Base-by-base conservation (phyloP, 164 flowering plant genomes). In the Macadamia integrifolia region DNA sequence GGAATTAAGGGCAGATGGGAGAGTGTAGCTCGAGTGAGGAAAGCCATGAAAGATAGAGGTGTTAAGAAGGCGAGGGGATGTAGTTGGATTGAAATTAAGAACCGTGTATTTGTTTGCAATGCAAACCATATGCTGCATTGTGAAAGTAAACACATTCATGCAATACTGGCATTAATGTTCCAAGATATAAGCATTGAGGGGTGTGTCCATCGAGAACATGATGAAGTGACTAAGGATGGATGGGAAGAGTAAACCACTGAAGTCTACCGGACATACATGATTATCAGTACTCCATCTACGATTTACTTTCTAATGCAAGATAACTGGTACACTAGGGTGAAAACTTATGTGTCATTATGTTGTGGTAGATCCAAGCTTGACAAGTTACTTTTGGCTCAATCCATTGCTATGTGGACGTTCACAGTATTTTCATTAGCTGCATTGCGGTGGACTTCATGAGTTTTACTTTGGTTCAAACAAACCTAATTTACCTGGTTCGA, bases 1-100 rank as follows among this genome's bases (percentile, higher is more conserved):
- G 86, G 83, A 60, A 67, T 66, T 61, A 82, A 69, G 65, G 84
- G 85, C 3, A 74, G 61, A 73, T 90, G 92, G 96, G 92, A 85
- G 70, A 80, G 82, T n/a, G 28, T 82, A 70, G 80, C 83, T 59
- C 76, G 85, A 60, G 73, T 86, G 42, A 84, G 63, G 67, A 78
- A 72, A 62, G 68, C 64, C 70, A 76, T 87, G 81, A 71, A 77
- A 62, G 79, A 77, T 74, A 78, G 75, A 64, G 61, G 65, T 9
- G 60, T 70, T 31, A 70, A 64, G 60, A 75, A 74, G 62, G 74
- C 72, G 61, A 71, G 29, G 61, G 91, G 80, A 6, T 79, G 82
- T 66, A 85, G 89, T 68, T 78, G 82, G 84, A 80, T 90, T 73
- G 82, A 80, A 59, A 70, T 85, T 49, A 82, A 66, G 67, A 75